Evolutionary conservation across 345 rosid species (phyloP).

Genomic region (Iberis pinnata): DNA sequence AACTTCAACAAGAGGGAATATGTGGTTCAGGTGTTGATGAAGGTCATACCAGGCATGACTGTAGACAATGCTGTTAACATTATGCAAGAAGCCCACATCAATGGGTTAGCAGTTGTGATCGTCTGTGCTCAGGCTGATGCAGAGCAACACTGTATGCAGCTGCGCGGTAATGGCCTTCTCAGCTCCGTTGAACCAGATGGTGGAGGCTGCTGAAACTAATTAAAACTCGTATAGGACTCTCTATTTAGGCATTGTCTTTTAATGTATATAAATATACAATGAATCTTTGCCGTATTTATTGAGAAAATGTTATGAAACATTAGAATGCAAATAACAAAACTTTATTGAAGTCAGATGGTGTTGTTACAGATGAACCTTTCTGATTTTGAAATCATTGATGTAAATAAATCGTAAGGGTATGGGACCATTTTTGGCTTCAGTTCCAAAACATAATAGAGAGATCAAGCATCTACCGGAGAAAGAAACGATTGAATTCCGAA

Average conservation of each 20-base stretch:
- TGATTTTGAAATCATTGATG: not conserved
- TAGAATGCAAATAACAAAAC: not conserved
- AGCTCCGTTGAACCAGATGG: conserved; percentile 93
- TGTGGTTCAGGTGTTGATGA: conserved; percentile 92
- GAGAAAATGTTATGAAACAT: no score
- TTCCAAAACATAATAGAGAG: not conserved
- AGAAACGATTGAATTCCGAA: conserved; percentile 93
- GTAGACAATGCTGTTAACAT: conserved; percentile 87
- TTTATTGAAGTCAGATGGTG: not conserved
- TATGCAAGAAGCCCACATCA: conserved; percentile 96
- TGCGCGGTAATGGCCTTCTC: conserved; percentile 85
- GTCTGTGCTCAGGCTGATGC: conserved; percentile 91
- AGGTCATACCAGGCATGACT: conserved; percentile 91
- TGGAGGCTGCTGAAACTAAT: conserved; percentile 61
- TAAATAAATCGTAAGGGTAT: no score
- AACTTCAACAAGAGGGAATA: conserved; percentile 86
- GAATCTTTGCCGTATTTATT: not conserved
- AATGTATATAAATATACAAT: conserved; percentile 19
- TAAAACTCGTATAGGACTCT: conserved; percentile 14
- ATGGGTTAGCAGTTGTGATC: conserved; percentile 82
- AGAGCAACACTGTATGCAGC: conserved; percentile 91
- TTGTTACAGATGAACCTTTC: not conserved
- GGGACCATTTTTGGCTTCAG: no score
- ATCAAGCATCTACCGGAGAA: conserved; percentile 38
- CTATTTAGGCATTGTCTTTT: conserved; percentile 5